Evolutionary conservation across 2,329 filamentous ascomycete species (phyloP).

Genomic region (Colletotrichum australisinense): DNA sequence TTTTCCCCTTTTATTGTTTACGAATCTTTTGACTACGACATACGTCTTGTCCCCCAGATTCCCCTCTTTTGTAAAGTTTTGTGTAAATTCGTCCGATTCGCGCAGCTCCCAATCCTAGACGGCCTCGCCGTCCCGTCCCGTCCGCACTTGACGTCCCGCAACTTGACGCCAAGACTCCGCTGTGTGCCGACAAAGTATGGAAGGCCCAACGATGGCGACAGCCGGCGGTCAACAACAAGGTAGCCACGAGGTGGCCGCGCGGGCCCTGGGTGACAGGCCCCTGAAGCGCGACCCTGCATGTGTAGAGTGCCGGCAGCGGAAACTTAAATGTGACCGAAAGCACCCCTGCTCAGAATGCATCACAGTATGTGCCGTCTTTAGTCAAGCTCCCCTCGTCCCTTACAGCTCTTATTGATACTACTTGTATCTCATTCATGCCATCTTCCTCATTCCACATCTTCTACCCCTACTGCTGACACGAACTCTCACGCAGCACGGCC

Average conservation of each 20-base stretch:
- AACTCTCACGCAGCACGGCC: background rate
- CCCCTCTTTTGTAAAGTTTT: no score
- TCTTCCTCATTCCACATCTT: no score
- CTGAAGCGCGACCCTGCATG: conserved; percentile 53
- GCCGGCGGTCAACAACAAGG: no score
- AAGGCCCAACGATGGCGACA: background rate
- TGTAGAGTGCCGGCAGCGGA: conserved; percentile 68
- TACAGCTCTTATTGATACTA: conserved; percentile 7
- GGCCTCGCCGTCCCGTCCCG: background rate
- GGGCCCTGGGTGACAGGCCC: background rate
- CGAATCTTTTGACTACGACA: background rate
- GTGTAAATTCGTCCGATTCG: no score
- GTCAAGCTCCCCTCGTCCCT: no score
- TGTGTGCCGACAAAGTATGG: background rate
- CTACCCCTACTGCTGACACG: background rate
- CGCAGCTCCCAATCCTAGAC: background rate
- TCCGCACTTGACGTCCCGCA: background rate
- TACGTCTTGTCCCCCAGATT: background rate
- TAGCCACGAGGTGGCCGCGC: background rate
- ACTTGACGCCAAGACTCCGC: background rate
- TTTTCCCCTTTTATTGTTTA: background rate
- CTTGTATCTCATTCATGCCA: no score
- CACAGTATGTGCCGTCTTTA: conserved; percentile 54
- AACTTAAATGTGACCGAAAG: conserved; percentile 70
- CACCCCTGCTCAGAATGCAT: conserved; percentile 69